Evolutionary conservation across 1,284 basidiomycete species (phyloP).

Genomic region (Microbotryum intermedium): DNA sequence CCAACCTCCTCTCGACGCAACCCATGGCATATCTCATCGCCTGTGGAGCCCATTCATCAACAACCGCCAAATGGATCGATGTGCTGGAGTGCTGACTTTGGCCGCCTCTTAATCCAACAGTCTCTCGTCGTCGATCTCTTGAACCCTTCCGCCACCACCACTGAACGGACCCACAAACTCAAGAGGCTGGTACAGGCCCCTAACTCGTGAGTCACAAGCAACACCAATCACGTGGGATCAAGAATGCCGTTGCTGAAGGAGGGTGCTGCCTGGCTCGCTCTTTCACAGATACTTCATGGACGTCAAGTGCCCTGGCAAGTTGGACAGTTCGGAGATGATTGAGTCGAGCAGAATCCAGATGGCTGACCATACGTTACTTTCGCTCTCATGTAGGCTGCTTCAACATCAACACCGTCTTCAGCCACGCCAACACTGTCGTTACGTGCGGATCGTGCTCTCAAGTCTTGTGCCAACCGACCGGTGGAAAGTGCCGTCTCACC

Average conservation of each 20-base stretch:
- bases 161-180: constrained; percentile 81
- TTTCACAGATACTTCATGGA: constrained; percentile 82
- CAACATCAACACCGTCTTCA: constrained; percentile 90
- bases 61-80: too few relatives aligned
- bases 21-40: too few relatives aligned
- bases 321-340: too few relatives aligned
- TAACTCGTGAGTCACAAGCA: background rate
- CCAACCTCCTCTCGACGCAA: too few relatives aligned
- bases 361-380: background rate
- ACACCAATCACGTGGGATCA: background rate
- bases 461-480: constrained; percentile 95
- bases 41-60: too few relatives aligned
- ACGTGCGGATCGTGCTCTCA: constrained; percentile 87
- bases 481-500: constrained; percentile 95
- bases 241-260: too few relatives aligned
- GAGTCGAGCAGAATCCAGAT: background rate
- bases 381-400: constrained; percentile 54
- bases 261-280: too few relatives aligned
- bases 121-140: constrained; percentile 97
- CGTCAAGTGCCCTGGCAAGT: constrained; percentile 88
- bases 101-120: constrained; percentile 43
- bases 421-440: constrained; percentile 88
- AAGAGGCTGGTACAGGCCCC: constrained; percentile 93
- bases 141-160: constrained; percentile 82
- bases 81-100: too few relatives aligned